A percentile compares a stretch with the other conserved stretches of the same genome.
Evolutionary conservation across 352 stramenopile genomes (phyloP).

Genomic region (Phytophthora fragariaefolia): DNA sequence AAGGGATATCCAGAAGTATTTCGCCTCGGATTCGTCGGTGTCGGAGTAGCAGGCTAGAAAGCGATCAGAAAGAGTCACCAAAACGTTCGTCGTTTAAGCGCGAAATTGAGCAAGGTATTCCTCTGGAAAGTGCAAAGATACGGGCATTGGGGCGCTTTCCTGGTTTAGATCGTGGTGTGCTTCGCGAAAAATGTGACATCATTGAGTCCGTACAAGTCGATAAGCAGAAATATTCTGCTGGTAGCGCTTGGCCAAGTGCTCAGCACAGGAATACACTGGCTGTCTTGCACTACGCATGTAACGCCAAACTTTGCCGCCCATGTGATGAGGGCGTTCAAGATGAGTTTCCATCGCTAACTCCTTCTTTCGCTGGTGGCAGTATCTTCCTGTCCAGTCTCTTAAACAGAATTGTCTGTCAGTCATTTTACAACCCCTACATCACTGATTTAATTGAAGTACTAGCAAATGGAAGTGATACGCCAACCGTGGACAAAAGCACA

Average conservation of each 20-base stretch:
- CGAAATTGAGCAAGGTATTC: constrained; percentile 58
- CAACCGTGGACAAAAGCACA: neutral
- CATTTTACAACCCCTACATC: constrained; percentile 86
- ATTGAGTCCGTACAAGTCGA: constrained; percentile 33
- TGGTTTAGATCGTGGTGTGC: constrained; percentile 54
- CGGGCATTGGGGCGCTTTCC: constrained; percentile 59
- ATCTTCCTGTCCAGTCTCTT: constrained; percentile 65
- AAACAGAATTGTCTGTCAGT: constrained; percentile 73
- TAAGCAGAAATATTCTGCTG: constrained; percentile 14
- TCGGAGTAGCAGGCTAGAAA: constrained; percentile 29
- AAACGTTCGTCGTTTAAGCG: constrained; percentile 40
- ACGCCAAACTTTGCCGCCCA: constrained; percentile 60
- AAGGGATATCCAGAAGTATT: constrained; percentile 12
- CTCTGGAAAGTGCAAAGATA: constrained; percentile 63
- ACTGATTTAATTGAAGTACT: constrained; percentile 65
- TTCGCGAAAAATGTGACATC: constrained; percentile 42
- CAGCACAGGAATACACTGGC: constrained; percentile 41
- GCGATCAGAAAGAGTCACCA: constrained; percentile 10
- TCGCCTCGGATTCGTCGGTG: constrained; percentile 19
- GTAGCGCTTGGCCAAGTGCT: neutral
- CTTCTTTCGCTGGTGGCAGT: constrained; percentile 58
- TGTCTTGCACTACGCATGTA: constrained; percentile 53
- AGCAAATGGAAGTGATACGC: constrained; percentile 38
- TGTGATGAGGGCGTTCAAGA: constrained; percentile 51
- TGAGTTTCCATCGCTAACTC: constrained; percentile 60